A percentile compares a stretch with the other conserved stretches of the same genome.
Evolutionary conservation across 164 flowering plant species (phyloP).

Genomic region (Pachysandra terminalis): DNA sequence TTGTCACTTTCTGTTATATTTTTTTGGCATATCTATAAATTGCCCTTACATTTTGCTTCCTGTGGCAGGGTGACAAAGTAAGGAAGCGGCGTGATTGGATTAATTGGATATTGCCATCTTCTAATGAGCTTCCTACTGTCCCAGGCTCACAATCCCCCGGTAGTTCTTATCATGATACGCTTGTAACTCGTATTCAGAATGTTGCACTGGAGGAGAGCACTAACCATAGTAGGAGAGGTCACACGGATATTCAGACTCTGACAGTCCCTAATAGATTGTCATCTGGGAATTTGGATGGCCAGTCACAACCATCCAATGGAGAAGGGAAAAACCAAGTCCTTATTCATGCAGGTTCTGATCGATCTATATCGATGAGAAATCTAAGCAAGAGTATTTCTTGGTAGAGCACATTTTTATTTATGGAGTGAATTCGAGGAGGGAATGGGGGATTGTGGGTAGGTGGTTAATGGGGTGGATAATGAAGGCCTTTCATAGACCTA

Average conservation of each 20-base stretch:
- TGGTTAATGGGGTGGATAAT: neutral
- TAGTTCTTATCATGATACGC: constrained; percentile 16
- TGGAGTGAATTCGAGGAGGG: neutral
- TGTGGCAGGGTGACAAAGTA: constrained; percentile 52
- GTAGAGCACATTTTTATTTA: constrained; percentile 8
- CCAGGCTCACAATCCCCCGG: constrained; percentile 19
- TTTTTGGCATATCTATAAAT: neutral
- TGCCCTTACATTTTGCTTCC: neutral
- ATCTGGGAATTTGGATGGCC: constrained; percentile 21
- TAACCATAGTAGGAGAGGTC: constrained; percentile 17
- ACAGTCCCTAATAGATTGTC: constrained; percentile 16
- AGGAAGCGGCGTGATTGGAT: constrained; percentile 57
- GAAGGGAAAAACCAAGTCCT: constrained; percentile 15
- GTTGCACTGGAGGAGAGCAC: constrained; percentile 33
- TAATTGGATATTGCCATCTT: constrained; percentile 35
- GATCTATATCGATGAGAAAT: constrained; percentile 1
- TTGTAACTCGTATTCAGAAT: constrained; percentile 29
- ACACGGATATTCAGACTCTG: constrained; percentile 17
- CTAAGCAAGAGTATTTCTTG: constrained; percentile 10
- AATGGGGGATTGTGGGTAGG: neutral
- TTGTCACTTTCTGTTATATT: neutral
- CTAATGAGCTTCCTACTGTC: constrained; percentile 17
- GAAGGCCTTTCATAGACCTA: neutral
- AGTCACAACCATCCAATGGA: constrained; percentile 21
- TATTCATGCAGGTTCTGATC: constrained; percentile 14